Evolutionary conservation across 352 stramenopile genomes (phyloP).

Genomic region (Pythium dissotocum): DNA sequence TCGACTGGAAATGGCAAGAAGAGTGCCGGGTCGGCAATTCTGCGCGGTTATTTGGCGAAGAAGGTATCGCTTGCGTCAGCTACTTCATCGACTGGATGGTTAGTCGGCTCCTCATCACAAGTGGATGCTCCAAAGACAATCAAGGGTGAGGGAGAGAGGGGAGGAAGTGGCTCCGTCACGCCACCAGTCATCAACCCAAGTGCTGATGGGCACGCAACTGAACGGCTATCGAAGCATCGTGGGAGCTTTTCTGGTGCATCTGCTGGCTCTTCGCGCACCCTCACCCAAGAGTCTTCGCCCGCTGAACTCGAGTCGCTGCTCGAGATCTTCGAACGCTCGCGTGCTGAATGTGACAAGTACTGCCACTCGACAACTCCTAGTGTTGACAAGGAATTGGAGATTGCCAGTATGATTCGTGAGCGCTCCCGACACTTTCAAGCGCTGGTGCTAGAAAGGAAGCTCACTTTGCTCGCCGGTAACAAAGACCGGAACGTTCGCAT

Average conservation of each 20-base stretch:
- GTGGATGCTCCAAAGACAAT: background rate
- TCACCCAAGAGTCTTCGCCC: background rate
- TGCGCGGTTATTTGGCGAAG: constrained; percentile 54
- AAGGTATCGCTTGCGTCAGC: constrained; percentile 25
- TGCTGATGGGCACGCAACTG: constrained; percentile 9
- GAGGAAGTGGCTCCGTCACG: constrained; percentile 23
- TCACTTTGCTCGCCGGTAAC: constrained; percentile 57
- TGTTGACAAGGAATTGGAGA: constrained; percentile 77
- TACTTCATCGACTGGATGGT: constrained; percentile 20
- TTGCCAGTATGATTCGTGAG: constrained; percentile 78
- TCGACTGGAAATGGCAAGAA: constrained; percentile 37
- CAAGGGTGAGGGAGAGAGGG: constrained; percentile 10
- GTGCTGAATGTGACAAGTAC: constrained; percentile 69
- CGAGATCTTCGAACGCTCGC: constrained; percentile 66
- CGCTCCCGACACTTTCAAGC: constrained; percentile 65
- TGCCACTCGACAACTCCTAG: constrained; percentile 61
- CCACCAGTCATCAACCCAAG: constrained; percentile 13
- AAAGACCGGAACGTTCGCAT: constrained; percentile 83
- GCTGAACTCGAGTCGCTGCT: constrained; percentile 55
- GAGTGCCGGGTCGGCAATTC: constrained; percentile 35
- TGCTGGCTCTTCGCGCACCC: background rate
- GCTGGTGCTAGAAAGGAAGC: constrained; percentile 67
- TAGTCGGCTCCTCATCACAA: constrained; percentile 8
- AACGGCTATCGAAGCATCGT: constrained; percentile 17
- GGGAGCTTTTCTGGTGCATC: constrained; percentile 18